Conservation (phyloP, 805 yeast genomes). For the Candida ortonii region DNA sequence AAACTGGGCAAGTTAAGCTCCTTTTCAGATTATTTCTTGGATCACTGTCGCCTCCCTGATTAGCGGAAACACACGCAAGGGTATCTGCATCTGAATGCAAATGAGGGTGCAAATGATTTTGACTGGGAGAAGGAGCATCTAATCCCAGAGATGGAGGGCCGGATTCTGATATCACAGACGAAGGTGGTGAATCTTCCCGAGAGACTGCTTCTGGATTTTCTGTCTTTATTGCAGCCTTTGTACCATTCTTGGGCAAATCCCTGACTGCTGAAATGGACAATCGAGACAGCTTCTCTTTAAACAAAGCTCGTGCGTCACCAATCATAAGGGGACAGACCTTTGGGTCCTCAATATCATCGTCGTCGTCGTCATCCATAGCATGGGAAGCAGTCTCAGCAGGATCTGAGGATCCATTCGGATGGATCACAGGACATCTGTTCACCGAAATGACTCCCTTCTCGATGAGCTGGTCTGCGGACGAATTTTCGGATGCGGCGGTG, state of each 20-base stretch:
- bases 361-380: constrained; percentile 18
- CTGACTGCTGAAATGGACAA: constrained; percentile 32
- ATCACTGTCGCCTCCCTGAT: no score
- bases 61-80: no score
- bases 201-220: no score
- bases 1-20: constrained; percentile 15
- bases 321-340: constrained; percentile 46
- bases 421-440: constrained; percentile 30
- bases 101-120: no score
- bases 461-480: constrained; percentile 1
- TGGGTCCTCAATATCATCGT: constrained; percentile 33
- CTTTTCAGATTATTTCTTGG: no score
- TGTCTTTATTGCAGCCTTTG: no score
- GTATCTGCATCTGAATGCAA: no score
- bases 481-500: constrained; percentile 24
- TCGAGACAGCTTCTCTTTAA: constrained; percentile 34
- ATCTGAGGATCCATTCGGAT: constrained; percentile 25
- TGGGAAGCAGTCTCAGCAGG: neutral
- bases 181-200: no score
- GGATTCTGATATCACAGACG: no score
- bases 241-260: constrained; percentile 21
- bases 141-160: constrained; percentile 26
- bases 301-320: constrained; percentile 40
- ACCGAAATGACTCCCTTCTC: constrained; percentile 9
- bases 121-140: no score